phyloP scores from a whole-genome alignment of 352 stramenopile species.

The Achlya hypogyna region DNA sequence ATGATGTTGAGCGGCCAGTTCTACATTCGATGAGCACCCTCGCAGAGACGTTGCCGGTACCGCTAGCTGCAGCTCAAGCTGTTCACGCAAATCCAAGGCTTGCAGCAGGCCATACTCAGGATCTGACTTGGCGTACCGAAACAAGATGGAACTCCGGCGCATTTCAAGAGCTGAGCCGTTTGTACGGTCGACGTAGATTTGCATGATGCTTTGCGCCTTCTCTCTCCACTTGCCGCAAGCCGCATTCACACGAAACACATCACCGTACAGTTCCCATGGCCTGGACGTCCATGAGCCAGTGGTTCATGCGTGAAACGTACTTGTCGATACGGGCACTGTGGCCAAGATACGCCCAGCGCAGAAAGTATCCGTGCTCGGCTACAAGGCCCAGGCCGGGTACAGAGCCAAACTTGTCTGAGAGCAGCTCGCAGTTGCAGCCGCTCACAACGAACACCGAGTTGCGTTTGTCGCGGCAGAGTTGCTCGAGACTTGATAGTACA shows the following conservation, averaged over 20 bases:
- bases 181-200: constrained; percentile 96
- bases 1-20: constrained; percentile 70
- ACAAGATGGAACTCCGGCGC: constrained; percentile 96
- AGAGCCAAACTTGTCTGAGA: constrained; percentile 90
- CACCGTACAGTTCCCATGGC: constrained; percentile 60
- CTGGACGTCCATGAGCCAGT: not conserved
- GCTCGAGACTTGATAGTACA: constrained; percentile 76
- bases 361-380: constrained; percentile 98
- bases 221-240: constrained; percentile 86
- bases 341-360: constrained; percentile 48
- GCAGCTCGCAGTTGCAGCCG: constrained; percentile 92
- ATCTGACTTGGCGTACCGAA: constrained; percentile 97
- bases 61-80: constrained; percentile 90
- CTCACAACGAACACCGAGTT: constrained; percentile 98
- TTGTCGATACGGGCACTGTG: constrained; percentile 56
- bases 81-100: constrained; percentile 94
- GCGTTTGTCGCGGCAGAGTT: constrained; percentile 88
- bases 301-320: constrained; percentile 9
- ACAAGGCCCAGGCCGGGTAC: constrained; percentile 94
- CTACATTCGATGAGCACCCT: constrained; percentile 20
- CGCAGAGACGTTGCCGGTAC: constrained; percentile 19
- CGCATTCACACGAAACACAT: constrained; percentile 48
- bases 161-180: constrained; percentile 97
- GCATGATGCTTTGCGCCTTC: constrained; percentile 92
- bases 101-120: constrained; percentile 97